Conservation (phyloP, 2,329 filamentous ascomycete genomes). For the Exophiala oligosperma region DNA sequence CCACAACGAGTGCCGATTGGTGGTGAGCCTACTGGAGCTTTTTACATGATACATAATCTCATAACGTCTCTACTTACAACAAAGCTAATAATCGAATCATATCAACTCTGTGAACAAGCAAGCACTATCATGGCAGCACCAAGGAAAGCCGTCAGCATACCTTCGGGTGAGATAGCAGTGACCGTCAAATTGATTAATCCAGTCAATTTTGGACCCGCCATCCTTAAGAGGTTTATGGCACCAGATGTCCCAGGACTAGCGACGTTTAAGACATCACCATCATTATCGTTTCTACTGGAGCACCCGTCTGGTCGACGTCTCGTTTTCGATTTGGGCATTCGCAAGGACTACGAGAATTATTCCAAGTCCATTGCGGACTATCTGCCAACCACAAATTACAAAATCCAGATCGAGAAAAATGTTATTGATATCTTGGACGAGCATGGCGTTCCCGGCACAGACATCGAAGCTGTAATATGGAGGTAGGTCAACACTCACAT, state of each 20-base stretch:
- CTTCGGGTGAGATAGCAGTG: conserved; percentile 1
- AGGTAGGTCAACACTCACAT: neutral
- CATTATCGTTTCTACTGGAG: conserved; percentile 21
- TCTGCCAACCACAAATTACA: neutral
- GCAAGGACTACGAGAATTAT: conserved; percentile 21
- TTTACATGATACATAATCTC: no score
- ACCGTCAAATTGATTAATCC: conserved; percentile 37
- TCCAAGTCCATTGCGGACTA: conserved; percentile 18
- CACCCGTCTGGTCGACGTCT: conserved; percentile 18
- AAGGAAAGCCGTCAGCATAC: neutral
- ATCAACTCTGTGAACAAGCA: no score
- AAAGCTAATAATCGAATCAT: no score
- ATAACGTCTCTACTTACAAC: no score
- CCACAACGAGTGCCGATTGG: no score
- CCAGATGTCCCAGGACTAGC: conserved; percentile 39
- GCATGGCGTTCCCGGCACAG: conserved; percentile 18
- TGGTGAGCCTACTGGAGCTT: no score
- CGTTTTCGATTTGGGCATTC: conserved; percentile 29
- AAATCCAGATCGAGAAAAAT: conserved; percentile 29
- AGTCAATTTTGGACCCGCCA: conserved; percentile 42
- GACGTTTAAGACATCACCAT: conserved; percentile 21
- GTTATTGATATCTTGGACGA: conserved; percentile 31
- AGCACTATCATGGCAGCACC: no score
- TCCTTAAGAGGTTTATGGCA: conserved; percentile 42
- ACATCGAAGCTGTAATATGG: conserved; percentile 33